Evolutionary conservation across 176 grass and related monocot genomes (phyloP), one percentile per base, ranked within the genome.

Genomic region (Chrysopogon serrulatus): DNA sequence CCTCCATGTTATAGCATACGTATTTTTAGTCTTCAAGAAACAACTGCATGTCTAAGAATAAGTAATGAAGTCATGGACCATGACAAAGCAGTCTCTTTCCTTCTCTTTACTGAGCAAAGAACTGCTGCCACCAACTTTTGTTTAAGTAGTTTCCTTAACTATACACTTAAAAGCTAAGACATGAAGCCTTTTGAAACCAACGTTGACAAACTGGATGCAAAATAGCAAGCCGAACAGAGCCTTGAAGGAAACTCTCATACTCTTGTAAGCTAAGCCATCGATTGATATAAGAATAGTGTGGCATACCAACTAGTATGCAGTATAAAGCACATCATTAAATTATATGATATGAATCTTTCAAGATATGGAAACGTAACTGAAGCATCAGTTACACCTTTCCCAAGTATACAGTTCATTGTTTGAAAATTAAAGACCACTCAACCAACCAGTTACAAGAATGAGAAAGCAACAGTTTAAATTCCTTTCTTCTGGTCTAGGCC

Each of bases 211-310:
- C 69, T 74, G 19, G 59, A 74, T 68, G 73, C 39, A 83, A 83
- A 79, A 79, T 68, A 60, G 30, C 69, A 83, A 60, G 48, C 10
- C 14, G 32, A 63, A 63, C 24, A 60, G 69, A 74, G 37, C 32
- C 37, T 79, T 73, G 1, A 83, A 83, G 74, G 65, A 84, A 79
- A 84, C 75, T 34, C 61, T 2, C 44, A 47, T 33, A 73, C 37
- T 73, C 84, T 86, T 78, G 45, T 42, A 83, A 83, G 88, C 59
- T 80, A 87, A 90, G 68, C 32, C 80, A 90, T 79, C 17, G 1
- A 47, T 19, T 66, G 44, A 45, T 72, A 15, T 45, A 15, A 65
- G 32, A 34, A 64, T 57, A 65, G 77, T n/a, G 32, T 70, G 13
- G 2, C 28, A 33, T 45, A 73, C 17, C 37, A 61, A 82, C n/a